Conservation (phyloP, 2,329 filamentous ascomycete genomes). For the Monosporascus sp. region DNA sequence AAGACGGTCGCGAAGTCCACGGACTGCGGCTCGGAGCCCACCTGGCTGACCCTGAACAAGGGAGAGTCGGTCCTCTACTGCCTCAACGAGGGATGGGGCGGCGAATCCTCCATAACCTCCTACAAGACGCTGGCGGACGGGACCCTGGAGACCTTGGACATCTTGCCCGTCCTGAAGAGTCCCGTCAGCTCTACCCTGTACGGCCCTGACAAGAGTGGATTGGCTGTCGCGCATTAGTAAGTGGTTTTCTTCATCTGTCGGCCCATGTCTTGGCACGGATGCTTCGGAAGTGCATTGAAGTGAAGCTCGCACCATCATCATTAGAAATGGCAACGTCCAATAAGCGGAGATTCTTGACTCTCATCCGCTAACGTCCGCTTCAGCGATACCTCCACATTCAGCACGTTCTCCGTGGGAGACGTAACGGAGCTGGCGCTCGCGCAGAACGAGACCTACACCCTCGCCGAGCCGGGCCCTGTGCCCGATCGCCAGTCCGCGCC, state of each 20-base stretch:
- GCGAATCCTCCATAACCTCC: conserved; percentile 15
- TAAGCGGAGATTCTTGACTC: no score
- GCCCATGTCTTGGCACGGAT: conserved; percentile 6
- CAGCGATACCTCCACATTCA: conserved; percentile 30
- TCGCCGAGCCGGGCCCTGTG: conserved; percentile 31
- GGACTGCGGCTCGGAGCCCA: conserved; percentile 48
- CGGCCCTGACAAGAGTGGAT: conserved; percentile 20
- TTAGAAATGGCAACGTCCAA: no score
- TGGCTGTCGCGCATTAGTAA: conserved; percentile 26
- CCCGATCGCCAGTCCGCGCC: conserved; percentile 48
- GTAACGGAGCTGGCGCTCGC: conserved; percentile 30
- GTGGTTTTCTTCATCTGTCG: conserved; percentile 11
- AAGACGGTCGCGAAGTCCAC: conserved; percentile 35
- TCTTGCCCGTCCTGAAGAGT: conserved; percentile 18
- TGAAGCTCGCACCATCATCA: no score
- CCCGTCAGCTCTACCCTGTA: conserved; percentile 24
- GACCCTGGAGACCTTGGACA: conserved; percentile 36
- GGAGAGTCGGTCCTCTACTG: conserved; percentile 49
- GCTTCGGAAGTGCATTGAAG: background rate
- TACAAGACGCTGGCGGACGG: conserved; percentile 38
- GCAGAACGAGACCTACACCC: conserved; percentile 33
- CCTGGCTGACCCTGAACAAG: conserved; percentile 55
- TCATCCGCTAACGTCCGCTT: background rate
- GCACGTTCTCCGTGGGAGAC: conserved; percentile 38
- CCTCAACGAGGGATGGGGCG: conserved; percentile 46